Conservation (phyloP, 306 rosid species). For the Prunus armeniaca region DNA sequence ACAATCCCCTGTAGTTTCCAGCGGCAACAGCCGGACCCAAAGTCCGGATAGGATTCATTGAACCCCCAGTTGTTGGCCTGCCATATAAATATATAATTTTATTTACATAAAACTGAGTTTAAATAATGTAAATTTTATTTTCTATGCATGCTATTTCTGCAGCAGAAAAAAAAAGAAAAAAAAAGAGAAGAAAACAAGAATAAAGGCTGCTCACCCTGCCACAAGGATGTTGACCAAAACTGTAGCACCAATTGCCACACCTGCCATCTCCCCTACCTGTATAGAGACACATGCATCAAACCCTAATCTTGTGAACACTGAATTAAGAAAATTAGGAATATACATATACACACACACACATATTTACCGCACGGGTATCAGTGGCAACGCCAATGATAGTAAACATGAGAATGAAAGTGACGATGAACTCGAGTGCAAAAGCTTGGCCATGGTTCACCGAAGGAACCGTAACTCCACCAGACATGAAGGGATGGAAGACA, state of each 20-base stretch:
- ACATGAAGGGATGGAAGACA: conserved; percentile 29
- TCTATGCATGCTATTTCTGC: too few relatives aligned
- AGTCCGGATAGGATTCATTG: conserved; percentile 68
- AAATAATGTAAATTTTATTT: background rate
- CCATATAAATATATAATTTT: background rate
- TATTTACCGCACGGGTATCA: conserved; percentile 47
- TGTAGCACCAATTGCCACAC: conserved; percentile 53
- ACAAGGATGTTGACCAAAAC: conserved; percentile 53
- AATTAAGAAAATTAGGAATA: background rate
- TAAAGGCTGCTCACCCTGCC: conserved; percentile 47
- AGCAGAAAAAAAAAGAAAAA: too few relatives aligned
- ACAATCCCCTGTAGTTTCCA: conserved; percentile 37
- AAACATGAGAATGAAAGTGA: conserved; percentile 53
- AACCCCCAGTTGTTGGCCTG: conserved; percentile 55
- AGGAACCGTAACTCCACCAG: conserved; percentile 53
- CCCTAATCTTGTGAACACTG: background rate
- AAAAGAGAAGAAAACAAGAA: background rate
- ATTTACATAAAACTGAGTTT: background rate
- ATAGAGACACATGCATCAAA: background rate
- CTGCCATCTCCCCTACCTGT: conserved; percentile 52
- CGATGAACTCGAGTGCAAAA: conserved; percentile 48
- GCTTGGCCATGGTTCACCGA: conserved; percentile 36
- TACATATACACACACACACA: background rate
- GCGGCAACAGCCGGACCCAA: conserved; percentile 51
- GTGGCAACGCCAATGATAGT: conserved; percentile 42